Evolutionary conservation across 345 rosid species (phyloP).

Genomic region (Bruguiera sexangula): DNA sequence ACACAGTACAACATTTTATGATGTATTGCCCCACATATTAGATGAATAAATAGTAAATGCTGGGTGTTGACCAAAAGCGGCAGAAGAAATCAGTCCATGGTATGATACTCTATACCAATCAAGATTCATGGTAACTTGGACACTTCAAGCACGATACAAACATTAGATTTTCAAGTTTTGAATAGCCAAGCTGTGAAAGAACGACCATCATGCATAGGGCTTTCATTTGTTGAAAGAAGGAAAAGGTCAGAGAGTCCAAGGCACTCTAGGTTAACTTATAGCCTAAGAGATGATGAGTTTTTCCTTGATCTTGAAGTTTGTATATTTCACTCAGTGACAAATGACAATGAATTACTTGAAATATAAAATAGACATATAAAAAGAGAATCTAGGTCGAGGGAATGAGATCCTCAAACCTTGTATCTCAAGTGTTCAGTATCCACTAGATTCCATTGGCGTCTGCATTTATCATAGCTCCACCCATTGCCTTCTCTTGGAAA

Average conservation of each 20-base stretch:
- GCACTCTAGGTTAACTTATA: neutral
- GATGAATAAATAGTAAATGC: too few species aligned
- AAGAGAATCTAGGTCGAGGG: slow-evolving; percentile 10
- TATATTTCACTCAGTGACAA: neutral
- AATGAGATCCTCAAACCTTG: slow-evolving; percentile 43
- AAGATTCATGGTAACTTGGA: too few species aligned
- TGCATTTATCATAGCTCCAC: slow-evolving; percentile 78
- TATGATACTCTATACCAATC: too few species aligned
- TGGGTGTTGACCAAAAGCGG: too few species aligned
- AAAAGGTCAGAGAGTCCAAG: neutral
- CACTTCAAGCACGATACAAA: too few species aligned
- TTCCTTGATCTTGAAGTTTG: too few species aligned
- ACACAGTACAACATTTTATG: too few species aligned
- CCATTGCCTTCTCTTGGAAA: slow-evolving; percentile 85
- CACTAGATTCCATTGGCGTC: slow-evolving; percentile 65
- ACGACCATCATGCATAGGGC: neutral
- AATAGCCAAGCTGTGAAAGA: neutral
- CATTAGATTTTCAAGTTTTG: too few species aligned
- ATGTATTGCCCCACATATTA: too few species aligned
- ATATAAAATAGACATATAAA: neutral
- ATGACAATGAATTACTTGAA: neutral
- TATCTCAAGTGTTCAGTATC: slow-evolving; percentile 62
- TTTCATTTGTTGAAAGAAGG: neutral
- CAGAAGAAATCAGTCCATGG: too few species aligned
- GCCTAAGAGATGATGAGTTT: neutral